These are phyloP conservation scores for Coemansia asiatica DNA, from an alignment of 192 early-diverging fungal species.

Conservation along the genomic window DNA sequence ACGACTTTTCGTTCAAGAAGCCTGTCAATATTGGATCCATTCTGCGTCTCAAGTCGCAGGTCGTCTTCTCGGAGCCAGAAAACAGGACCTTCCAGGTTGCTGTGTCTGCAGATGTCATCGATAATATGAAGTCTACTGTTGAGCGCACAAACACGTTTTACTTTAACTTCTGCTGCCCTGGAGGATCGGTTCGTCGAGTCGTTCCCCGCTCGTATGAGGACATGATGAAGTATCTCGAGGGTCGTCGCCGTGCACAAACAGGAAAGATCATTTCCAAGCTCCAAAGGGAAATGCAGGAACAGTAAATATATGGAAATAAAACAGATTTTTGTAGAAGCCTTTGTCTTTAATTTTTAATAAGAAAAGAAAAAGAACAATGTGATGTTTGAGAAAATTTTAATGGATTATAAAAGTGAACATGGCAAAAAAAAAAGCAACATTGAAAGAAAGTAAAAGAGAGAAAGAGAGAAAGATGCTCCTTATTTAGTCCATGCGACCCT, in stretches of 20 bases:
- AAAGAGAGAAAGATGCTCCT: background rate
- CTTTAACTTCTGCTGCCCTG: conserved; percentile 70
- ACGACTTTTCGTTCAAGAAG: conserved; percentile 77
- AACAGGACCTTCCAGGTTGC: conserved; percentile 66
- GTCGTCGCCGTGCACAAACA: conserved; percentile 60
- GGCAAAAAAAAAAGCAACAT: background rate
- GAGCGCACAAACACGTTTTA: conserved; percentile 87
- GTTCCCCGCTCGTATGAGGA: conserved; percentile 84
- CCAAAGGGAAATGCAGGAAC: conserved; percentile 43
- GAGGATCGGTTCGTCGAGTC: conserved; percentile 56
- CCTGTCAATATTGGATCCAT: conserved; percentile 83
- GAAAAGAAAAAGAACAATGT: no score
- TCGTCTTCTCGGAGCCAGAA: conserved; percentile 69
- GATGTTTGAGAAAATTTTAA: background rate
- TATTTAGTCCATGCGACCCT: conserved; percentile 63
- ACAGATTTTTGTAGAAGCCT: background rate
- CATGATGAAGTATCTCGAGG: conserved; percentile 77
- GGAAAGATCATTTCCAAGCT: conserved; percentile 53
- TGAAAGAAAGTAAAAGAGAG: background rate
- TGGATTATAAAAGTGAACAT: background rate
- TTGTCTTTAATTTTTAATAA: background rate
- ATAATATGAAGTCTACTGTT: conserved; percentile 59
- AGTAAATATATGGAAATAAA: background rate
- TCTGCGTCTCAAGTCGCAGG: conserved; percentile 71
- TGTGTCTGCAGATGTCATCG: conserved; percentile 74